Evolutionary conservation across 352 stramenopile species (phyloP).

Genomic region (Phytopythium vexans): DNA sequence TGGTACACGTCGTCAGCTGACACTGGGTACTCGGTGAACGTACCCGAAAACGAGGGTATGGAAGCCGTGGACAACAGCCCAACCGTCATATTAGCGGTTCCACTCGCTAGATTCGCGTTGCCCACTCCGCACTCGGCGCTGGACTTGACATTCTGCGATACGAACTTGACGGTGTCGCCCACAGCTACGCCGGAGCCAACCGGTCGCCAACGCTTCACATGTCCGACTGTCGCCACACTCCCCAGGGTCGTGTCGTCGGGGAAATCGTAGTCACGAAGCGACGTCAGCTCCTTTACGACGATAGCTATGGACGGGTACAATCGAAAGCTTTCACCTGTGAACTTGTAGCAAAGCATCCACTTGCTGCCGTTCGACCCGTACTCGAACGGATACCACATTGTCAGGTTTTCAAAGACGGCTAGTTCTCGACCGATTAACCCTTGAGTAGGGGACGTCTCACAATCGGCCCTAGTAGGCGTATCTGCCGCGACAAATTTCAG

Average conservation of each 20-base stretch:
- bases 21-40: constrained; percentile 31
- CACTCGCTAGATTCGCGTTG: constrained; percentile 31
- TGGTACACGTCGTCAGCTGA: constrained; percentile 46
- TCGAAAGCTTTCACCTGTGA: constrained; percentile 46
- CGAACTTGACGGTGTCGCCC: constrained; percentile 55
- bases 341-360: constrained; percentile 70
- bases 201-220: constrained; percentile 43
- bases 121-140: constrained; percentile 45
- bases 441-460: constrained; percentile 27
- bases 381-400: constrained; percentile 57
- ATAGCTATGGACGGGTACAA: constrained; percentile 40
- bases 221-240: constrained; percentile 37
- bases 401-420: constrained; percentile 31
- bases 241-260: constrained; percentile 22
- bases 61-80: background rate
- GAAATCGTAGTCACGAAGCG: constrained; percentile 36
- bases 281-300: constrained; percentile 48
- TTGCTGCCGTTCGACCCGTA: constrained; percentile 33
- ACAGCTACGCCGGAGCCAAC: constrained; percentile 41
- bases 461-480: constrained; percentile 23
- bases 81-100: constrained; percentile 38
- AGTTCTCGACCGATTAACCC: constrained; percentile 32
- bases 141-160: constrained; percentile 34
- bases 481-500: constrained; percentile 47
- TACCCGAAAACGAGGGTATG: constrained; percentile 32